phyloP scores from a whole-genome alignment of 31 red algal genomes.

The Bonnemaisonia californica region DNA sequence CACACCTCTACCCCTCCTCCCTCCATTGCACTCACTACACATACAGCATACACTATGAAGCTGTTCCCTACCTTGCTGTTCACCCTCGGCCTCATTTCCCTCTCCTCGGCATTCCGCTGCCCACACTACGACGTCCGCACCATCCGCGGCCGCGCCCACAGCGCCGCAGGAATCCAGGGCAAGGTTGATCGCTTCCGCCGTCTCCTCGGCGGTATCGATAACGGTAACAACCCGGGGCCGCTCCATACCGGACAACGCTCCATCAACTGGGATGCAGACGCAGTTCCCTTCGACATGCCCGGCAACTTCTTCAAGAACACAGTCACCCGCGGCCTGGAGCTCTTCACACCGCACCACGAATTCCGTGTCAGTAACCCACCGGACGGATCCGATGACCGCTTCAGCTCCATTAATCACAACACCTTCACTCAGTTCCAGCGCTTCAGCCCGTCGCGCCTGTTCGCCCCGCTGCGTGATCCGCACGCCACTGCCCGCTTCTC shows the following conservation, averaged over 20 bases:
- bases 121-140: neutral
- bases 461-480: slow-evolving; percentile 47
- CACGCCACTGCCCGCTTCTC: slow-evolving; percentile 16
- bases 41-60: no score
- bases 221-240: slow-evolving; percentile 18
- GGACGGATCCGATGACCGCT: slow-evolving; percentile 26
- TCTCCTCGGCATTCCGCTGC: no score
- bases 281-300: slow-evolving; percentile 61
- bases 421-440: slow-evolving; percentile 3
- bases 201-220: slow-evolving; percentile 24
- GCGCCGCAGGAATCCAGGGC: neutral
- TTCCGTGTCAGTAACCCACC: slow-evolving; percentile 47
- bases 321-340: slow-evolving; percentile 32
- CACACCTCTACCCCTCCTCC: no score
- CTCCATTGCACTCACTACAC: no score
- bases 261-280: slow-evolving; percentile 59
- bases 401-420: slow-evolving; percentile 27
- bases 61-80: no score
- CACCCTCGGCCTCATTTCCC: no score
- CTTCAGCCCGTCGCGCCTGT: slow-evolving; percentile 26
- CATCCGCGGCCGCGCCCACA: neutral
- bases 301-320: slow-evolving; percentile 37
- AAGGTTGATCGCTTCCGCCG: slow-evolving; percentile 4
- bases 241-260: neutral
- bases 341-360: neutral